Evolutionary conservation across 306 rosid species (phyloP).

Genomic region (Cucumis sativus): DNA sequence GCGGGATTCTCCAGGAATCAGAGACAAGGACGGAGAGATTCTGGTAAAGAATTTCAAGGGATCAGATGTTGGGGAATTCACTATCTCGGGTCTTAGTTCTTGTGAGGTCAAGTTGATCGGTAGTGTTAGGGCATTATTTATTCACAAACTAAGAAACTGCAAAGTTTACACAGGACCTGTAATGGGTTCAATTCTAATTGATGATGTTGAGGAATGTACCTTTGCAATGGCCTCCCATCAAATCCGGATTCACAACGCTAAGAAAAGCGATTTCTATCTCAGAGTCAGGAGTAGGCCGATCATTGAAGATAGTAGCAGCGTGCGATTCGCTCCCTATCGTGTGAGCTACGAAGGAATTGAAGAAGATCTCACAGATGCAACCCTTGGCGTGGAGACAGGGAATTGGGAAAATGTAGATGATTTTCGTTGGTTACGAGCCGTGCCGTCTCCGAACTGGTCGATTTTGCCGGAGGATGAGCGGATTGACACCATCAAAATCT

Average conservation of each 20-base stretch:
- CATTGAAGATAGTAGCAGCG: constrained; percentile 45
- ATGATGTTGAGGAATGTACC: constrained; percentile 52
- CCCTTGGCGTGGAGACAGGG: constrained; percentile 48
- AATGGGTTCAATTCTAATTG: constrained; percentile 50
- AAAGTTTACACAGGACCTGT: constrained; percentile 59
- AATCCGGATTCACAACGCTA: constrained; percentile 74
- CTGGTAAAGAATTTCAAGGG: constrained; percentile 35
- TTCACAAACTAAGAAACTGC: constrained; percentile 56
- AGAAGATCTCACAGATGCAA: constrained; percentile 49
- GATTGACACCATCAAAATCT: constrained; percentile 26
- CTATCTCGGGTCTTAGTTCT: constrained; percentile 63
- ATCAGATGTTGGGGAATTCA: constrained; percentile 57
- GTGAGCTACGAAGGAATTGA: constrained; percentile 55
- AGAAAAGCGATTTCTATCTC: constrained; percentile 46
- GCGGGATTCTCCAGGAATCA: constrained; percentile 55
- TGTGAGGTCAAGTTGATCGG: constrained; percentile 74
- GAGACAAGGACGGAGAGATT: constrained; percentile 33
- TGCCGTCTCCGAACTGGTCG: constrained; percentile 81
- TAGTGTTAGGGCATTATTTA: constrained; percentile 48
- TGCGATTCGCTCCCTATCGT: constrained; percentile 70
- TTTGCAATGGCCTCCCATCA: constrained; percentile 74
- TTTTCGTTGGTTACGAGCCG: constrained; percentile 62
- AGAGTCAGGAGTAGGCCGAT: constrained; percentile 91
- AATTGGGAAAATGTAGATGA: constrained; percentile 90
- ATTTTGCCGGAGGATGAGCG: constrained; percentile 64